Conservation (phyloP, 2,329 filamentous ascomycete species). For the Aspergillus sp. region DNA sequence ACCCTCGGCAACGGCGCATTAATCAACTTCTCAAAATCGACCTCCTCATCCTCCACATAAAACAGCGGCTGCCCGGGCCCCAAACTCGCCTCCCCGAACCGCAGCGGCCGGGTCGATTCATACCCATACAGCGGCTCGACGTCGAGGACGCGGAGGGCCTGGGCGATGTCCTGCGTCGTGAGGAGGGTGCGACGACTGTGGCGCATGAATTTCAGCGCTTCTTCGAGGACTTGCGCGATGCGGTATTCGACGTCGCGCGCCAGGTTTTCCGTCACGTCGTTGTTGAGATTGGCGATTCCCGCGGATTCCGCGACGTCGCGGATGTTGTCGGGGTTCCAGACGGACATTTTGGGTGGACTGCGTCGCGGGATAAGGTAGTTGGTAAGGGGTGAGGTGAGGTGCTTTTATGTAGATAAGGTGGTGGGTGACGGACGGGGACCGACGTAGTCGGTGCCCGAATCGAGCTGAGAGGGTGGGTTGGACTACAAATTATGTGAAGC, state of each 20-base stretch:
- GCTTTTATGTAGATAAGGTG: too few species aligned
- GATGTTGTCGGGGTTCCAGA: constrained; percentile 97
- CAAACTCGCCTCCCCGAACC: constrained; percentile 90
- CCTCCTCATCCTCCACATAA: constrained; percentile 97
- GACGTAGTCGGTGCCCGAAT: too few species aligned
- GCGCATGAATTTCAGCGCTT: constrained; percentile 95
- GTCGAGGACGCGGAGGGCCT: constrained; percentile 81
- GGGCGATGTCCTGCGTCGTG: constrained; percentile 83
- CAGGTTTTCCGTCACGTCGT: constrained; percentile 83
- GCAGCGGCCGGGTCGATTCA: constrained; percentile 82
- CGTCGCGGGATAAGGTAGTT: not conserved
- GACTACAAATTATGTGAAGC: not conserved
- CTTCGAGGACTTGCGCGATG: constrained; percentile 87
- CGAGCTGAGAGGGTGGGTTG: not conserved
- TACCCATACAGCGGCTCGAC: constrained; percentile 97
- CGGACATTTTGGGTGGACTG: constrained; percentile 49
- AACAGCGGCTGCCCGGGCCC: constrained; percentile 92
- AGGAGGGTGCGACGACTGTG: constrained; percentile 82
- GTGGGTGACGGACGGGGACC: too few species aligned
- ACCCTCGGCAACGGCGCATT: constrained; percentile 95
- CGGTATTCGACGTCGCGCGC: constrained; percentile 95
- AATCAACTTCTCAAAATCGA: constrained; percentile 98
- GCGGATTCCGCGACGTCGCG: constrained; percentile 95
- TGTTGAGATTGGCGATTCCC: constrained; percentile 75
- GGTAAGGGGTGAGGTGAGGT: not conserved